These are phyloP conservation scores for Hyparrhenia diplandra DNA, from an alignment of 176 grass and related monocot genomes.

Conservation along the genomic window DNA sequence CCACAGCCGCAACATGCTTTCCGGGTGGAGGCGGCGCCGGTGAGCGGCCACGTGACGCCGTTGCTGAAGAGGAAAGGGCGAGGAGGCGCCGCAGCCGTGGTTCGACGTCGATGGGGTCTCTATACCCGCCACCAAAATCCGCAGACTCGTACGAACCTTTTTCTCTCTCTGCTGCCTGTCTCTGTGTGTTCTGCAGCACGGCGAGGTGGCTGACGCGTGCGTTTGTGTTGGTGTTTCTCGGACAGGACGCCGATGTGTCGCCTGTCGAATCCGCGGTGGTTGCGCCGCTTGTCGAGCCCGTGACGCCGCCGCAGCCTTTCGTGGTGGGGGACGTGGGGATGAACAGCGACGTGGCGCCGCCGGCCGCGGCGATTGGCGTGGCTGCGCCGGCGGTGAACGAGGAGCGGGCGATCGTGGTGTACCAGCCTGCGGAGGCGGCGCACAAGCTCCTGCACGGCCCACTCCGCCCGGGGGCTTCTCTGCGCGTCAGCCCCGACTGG, in stretches of 20 bases:
- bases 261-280: neutral
- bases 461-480: slow-evolving; percentile 17
- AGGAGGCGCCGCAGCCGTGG: slow-evolving; percentile 14
- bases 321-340: neutral
- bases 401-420: slow-evolving; percentile 26
- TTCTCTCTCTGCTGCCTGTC: neutral
- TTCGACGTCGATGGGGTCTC: neutral
- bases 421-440: slow-evolving; percentile 31
- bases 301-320: neutral
- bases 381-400: slow-evolving; percentile 1
- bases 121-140: slow-evolving; percentile 3
- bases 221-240: neutral
- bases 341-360: neutral
- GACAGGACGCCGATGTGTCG: slow-evolving; percentile 9
- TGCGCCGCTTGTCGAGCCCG: neutral
- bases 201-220: neutral
- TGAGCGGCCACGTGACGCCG: neutral
- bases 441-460: slow-evolving; percentile 21
- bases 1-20: neutral
- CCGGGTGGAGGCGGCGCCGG: neutral
- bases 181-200: neutral
- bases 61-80: slow-evolving; percentile 8
- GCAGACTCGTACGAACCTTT: neutral
- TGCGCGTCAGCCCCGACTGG: slow-evolving; percentile 39
- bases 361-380: neutral